Evolutionary conservation across 371 early-diverging fungal species (phyloP).

Genomic region (Mucor piriformis): DNA sequence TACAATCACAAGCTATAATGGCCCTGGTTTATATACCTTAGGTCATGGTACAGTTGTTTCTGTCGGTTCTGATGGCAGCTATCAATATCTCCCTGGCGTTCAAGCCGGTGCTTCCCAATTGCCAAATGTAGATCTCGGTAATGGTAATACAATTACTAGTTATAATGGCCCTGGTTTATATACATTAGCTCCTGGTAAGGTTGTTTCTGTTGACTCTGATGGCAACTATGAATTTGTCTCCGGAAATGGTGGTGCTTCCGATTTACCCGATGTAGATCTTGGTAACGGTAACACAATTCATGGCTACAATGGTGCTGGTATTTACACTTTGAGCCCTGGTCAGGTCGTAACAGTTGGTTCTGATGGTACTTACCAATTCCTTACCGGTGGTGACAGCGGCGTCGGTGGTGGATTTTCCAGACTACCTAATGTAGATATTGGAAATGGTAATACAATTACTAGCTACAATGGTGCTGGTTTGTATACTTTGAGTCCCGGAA

Average conservation of each 20-base stretch:
- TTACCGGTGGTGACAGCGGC: not conserved
- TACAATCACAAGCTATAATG: constrained; percentile 1
- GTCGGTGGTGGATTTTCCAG: not conserved
- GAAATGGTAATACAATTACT: constrained; percentile 1
- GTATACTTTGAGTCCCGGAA: constrained; percentile 9
- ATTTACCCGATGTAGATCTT: too few relatives aligned
- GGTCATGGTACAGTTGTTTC: not conserved
- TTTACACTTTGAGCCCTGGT: not conserved
- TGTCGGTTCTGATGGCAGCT: not conserved
- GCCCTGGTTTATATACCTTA: constrained; percentile 2
- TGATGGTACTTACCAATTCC: not conserved
- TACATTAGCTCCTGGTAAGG: not conserved
- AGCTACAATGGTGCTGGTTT: constrained; percentile 3
- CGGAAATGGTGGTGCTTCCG: not conserved
- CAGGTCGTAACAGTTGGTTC: constrained; percentile 1
- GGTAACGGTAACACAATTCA: not conserved
- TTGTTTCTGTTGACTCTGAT: not conserved
- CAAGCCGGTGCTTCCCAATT: not conserved
- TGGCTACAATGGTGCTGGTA: not conserved
- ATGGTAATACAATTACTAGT: not conserved
- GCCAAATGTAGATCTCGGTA: not conserved
- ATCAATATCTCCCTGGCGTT: too few relatives aligned
- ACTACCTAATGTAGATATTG: not conserved
- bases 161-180: constrained; percentile 1
- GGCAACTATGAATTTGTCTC: not conserved